Base-by-base conservation (phyloP, 208 protist species). In the Wallacemonas sp. region DNA sequence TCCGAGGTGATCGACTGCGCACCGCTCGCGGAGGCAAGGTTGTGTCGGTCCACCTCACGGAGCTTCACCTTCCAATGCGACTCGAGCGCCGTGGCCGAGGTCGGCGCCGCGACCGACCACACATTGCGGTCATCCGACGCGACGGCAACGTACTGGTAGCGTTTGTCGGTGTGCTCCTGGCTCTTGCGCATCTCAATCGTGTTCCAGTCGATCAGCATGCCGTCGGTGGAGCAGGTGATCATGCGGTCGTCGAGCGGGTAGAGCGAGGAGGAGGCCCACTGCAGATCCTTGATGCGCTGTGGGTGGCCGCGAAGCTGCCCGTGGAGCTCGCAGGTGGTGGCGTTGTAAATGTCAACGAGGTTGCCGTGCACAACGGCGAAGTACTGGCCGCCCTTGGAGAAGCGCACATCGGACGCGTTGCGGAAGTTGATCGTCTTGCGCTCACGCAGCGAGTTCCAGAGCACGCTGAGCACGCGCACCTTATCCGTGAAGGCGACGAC, bases 121-220 rank as follows among this genome's bases (percentile, higher is more conserved):
- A 98, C 77, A 25, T 73, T 84, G 59, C 82, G 73, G 57, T 94
- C 91, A 55, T 98, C 96, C 0, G 85, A 76, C 4, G 87, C 74
- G 33, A 96, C 75, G n/a, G 76, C 76, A 5, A 81, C 85, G 84
- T 98, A 99, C 65, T 93, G 82, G 61, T 86, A 97, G 31, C 79
- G 81, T 77, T 98, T 98, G 70, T 95, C 88, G 2, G 89, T 70
- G 79, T 95, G 84, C 65, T 99, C 95, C 57, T 76, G 74, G 44
- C 86, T 81, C 67, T 97, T 94, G 23, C 85, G 91, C 67, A 94
- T 79, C 50, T 95, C 88, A 25, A 69, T 67, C 7, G 97, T 71
- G 65, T 84, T 88, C 93, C 94, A 98, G 74, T 98, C 92, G 61
- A 98, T 96, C 28, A 98, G 87, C 61, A 97, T 89, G 62, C 98